Evolutionary conservation across 257 asterid genomes (phyloP).

Genomic region (Nicotiana benthamiana): DNA sequence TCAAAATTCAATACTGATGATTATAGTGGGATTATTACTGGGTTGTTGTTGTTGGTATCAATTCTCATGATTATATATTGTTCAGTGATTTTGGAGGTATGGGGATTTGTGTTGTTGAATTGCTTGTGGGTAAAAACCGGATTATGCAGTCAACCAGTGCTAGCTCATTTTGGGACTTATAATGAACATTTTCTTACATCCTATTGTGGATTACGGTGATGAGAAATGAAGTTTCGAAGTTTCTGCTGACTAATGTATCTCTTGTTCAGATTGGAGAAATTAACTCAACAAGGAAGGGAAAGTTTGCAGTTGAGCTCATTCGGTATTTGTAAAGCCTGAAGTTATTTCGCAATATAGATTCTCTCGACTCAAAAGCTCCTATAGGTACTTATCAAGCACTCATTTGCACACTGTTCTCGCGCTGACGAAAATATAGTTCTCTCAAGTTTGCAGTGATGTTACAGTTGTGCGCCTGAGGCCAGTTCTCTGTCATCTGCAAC

Average conservation of each 20-base stretch:
- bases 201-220: neutral
- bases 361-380: neutral
- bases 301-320: constrained; percentile 71
- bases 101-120: neutral
- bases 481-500: neutral
- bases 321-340: constrained; percentile 38
- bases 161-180: neutral
- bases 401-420: neutral
- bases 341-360: neutral
- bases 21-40: neutral
- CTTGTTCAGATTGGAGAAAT: constrained; percentile 71
- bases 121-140: neutral
- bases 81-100: neutral
- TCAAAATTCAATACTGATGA: neutral
- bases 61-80: neutral
- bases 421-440: neutral
- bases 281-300: constrained; percentile 63
- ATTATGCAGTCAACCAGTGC: neutral
- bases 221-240: neutral
- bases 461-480: neutral
- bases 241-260: neutral
- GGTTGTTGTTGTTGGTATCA: neutral
- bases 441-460: neutral
- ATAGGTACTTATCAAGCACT: neutral
- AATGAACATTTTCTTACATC: neutral